Evolutionary conservation across 495 filamentous ascomycete species (phyloP).

Genomic region (Bryoglossum gracile): DNA sequence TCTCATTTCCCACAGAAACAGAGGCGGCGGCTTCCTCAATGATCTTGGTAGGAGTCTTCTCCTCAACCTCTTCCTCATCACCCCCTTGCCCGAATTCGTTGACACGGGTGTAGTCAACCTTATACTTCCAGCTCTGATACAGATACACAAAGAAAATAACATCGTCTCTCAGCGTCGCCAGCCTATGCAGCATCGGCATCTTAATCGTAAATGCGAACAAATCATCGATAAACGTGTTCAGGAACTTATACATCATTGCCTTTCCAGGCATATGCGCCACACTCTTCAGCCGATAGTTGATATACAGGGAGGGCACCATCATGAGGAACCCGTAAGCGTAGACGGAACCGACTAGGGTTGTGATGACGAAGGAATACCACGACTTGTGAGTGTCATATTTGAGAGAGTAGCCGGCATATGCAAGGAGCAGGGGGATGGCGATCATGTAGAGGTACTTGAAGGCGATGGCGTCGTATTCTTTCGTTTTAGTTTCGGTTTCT

Average conservation of each 20-base stretch:
- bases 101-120: slow-evolving; percentile 82
- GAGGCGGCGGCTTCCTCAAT: slow-evolving; percentile 24
- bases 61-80: slow-evolving; percentile 64
- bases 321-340: slow-evolving; percentile 98
- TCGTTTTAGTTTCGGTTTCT: slow-evolving; percentile 93
- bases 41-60: slow-evolving; percentile 37
- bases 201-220: slow-evolving; percentile 98
- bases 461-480: slow-evolving; percentile 96
- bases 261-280: slow-evolving; percentile 96
- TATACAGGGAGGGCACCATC: slow-evolving; percentile 97
- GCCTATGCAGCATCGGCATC: slow-evolving; percentile 93
- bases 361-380: slow-evolving; percentile 89
- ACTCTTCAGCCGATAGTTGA: slow-evolving; percentile 95
- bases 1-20: slow-evolving; percentile 28
- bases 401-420: slow-evolving; percentile 85
- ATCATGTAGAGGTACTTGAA: slow-evolving; percentile 93
- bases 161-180: slow-evolving; percentile 90
- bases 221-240: slow-evolving; percentile 66
- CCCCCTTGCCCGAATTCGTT: slow-evolving; percentile 99
- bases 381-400: slow-evolving; percentile 94
- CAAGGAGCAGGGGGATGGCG: slow-evolving; percentile 79
- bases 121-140: slow-evolving; percentile 93
- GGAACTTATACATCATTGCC: slow-evolving; percentile 96
- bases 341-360: slow-evolving; percentile 89
- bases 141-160: slow-evolving; percentile 97